phyloP scores from a whole-genome alignment of 345 rosid genomes.

The Salix arbutifolia region DNA sequence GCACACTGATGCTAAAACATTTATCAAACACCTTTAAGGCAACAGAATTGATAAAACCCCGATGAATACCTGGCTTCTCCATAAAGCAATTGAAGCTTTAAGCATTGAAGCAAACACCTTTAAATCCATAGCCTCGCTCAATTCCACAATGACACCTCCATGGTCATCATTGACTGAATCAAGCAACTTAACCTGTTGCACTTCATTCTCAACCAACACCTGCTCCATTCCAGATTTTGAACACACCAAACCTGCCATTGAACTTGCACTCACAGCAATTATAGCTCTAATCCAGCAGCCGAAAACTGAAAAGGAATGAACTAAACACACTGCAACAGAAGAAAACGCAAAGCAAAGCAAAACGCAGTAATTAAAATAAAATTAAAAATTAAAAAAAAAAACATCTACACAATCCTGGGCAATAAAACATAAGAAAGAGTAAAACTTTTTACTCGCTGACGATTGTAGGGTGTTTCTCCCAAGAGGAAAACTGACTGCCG shows the following conservation, averaged over 20 bases:
- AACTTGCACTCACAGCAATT: background rate
- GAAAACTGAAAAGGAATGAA: background rate
- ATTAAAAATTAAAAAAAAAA: too few species aligned
- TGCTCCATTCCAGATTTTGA: slow-evolving; percentile 15
- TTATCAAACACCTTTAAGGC: background rate
- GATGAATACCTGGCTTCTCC: slow-evolving; percentile 64
- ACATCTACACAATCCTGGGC: background rate
- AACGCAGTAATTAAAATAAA: background rate
- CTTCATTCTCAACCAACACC: slow-evolving; percentile 3
- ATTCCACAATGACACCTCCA: slow-evolving; percentile 68
- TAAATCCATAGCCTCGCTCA: slow-evolving; percentile 55
- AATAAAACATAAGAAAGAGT: background rate
- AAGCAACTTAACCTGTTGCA: slow-evolving; percentile 26
- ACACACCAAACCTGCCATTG: slow-evolving; percentile 31
- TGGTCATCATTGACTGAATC: slow-evolving; percentile 50
- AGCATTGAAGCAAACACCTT: slow-evolving; percentile 50
- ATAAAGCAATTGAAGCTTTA: slow-evolving; percentile 47
- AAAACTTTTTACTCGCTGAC: background rate
- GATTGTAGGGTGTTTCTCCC: background rate
- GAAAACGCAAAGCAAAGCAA: background rate
- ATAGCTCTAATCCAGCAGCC: background rate
- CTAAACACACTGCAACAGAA: background rate
- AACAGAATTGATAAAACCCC: slow-evolving; percentile 1
- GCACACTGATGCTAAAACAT: background rate
- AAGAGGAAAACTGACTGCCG: background rate